Conservation (phyloP, 2,329 filamentous ascomycete species). For the Blumeria hordei region DNA sequence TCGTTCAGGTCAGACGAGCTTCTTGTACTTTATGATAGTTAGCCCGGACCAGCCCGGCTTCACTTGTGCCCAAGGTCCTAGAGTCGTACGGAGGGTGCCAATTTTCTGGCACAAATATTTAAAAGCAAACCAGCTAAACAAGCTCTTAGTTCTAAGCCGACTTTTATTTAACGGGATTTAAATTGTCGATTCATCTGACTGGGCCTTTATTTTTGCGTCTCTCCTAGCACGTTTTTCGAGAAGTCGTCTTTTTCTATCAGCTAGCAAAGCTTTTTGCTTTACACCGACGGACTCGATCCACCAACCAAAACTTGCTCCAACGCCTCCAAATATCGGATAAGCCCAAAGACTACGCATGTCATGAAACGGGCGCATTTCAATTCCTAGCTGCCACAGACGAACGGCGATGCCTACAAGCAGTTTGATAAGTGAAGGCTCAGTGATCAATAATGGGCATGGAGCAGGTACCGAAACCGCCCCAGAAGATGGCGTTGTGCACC, state of each 20-base stretch:
- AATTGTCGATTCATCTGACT: constrained; percentile 13
- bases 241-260: constrained; percentile 54
- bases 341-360: constrained; percentile 64
- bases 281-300: constrained; percentile 84
- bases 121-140: too few relatives aligned
- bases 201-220: constrained; percentile 27
- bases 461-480: constrained; percentile 69
- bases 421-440: constrained; percentile 4
- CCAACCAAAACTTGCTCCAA: constrained; percentile 85
- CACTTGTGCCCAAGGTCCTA: too few relatives aligned
- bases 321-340: constrained; percentile 69
- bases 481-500: constrained; percentile 43
- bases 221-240: constrained; percentile 75
- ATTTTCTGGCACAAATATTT: too few relatives aligned
- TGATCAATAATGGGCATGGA: constrained; percentile 5
- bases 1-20: too few relatives aligned
- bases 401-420: constrained; percentile 51
- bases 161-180: too few relatives aligned
- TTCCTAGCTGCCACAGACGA: constrained; percentile 88
- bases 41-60: too few relatives aligned
- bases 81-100: too few relatives aligned
- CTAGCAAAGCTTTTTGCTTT: constrained; percentile 51
- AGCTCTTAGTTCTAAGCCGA: too few relatives aligned
- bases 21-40: too few relatives aligned
- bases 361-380: constrained; percentile 94